phyloP scores from a whole-genome alignment of 306 rosid species.

The Castanea crenata region DNA sequence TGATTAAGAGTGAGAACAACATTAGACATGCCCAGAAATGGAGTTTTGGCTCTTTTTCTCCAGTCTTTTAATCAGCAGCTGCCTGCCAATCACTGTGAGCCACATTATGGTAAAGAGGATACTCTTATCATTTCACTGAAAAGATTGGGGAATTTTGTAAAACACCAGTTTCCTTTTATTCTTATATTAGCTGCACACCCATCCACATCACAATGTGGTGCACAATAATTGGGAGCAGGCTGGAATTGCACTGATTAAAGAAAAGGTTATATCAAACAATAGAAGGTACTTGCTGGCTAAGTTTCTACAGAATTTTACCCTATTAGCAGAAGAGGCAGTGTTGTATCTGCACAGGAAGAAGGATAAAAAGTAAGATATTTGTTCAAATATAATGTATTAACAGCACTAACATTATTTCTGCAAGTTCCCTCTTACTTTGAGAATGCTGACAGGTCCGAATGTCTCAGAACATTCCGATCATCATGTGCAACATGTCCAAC shows the following conservation, averaged over 20 bases:
- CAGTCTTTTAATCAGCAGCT: slow-evolving; percentile 8
- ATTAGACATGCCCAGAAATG: slow-evolving; percentile 16
- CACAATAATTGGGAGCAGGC: slow-evolving; percentile 5
- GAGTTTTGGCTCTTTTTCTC: slow-evolving; percentile 1
- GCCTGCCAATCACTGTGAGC: slow-evolving; percentile 21
- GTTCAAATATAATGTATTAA: slow-evolving; percentile 13
- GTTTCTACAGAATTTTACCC: slow-evolving; percentile 40
- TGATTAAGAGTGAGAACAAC: slow-evolving; percentile 30
- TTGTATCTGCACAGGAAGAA: slow-evolving; percentile 52
- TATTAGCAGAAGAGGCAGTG: slow-evolving; percentile 45
- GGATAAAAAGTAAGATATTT: background rate
- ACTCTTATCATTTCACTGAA: background rate
- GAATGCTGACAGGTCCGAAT: slow-evolving; percentile 56
- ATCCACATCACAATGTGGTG: background rate
- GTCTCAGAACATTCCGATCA: slow-evolving; percentile 50
- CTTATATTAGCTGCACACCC: background rate
- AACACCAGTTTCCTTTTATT: background rate
- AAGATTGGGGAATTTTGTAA: background rate
- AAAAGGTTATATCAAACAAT: slow-evolving; percentile 13
- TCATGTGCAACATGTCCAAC: slow-evolving; percentile 38
- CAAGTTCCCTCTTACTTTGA: slow-evolving; percentile 48
- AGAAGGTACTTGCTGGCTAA: slow-evolving; percentile 10
- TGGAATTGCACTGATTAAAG: slow-evolving; percentile 14
- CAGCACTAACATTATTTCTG: slow-evolving; percentile 2
- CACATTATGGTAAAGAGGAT: slow-evolving; percentile 12